These are phyloP conservation scores for Schizosaccharomyces octosporus DNA, from an alignment of 805 yeast species.

Conservation along the genomic window DNA sequence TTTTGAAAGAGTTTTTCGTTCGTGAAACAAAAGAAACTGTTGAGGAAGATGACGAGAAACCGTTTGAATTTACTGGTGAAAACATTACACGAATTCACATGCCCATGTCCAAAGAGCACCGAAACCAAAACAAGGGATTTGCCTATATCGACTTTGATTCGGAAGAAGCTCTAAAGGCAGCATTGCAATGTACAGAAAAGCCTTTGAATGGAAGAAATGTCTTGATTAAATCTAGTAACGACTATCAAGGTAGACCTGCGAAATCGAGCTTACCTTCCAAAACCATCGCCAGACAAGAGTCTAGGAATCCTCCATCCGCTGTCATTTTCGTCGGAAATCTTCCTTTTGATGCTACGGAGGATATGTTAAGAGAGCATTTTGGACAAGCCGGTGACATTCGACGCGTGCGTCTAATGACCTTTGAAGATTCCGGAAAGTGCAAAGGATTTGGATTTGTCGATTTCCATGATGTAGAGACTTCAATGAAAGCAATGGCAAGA, in stretches of 20 bases:
- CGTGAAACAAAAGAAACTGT: conserved; percentile 8
- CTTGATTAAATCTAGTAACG: conserved; percentile 55
- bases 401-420: conserved; percentile 84
- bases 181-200: conserved; percentile 43
- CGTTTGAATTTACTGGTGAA: conserved; percentile 15
- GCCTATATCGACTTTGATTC: conserved; percentile 67
- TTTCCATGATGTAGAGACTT: conserved; percentile 55
- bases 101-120: conserved; percentile 31
- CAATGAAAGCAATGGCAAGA: conserved; percentile 64
- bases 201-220: conserved; percentile 63
- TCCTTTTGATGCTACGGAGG: conserved; percentile 75
- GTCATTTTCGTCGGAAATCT: conserved; percentile 80
- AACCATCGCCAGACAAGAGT: conserved; percentile 14
- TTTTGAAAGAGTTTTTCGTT: conserved; percentile 36
- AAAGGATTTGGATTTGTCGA: conserved; percentile 90
- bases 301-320: conserved; percentile 39
- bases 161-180: conserved; percentile 33
- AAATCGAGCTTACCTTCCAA: conserved; percentile 16
- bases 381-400: conserved; percentile 75
- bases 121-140: conserved; percentile 40
- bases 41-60: conserved; percentile 12
- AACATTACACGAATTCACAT: conserved; percentile 56
- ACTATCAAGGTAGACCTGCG: conserved; percentile 72
- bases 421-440: conserved; percentile 84
- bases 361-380: conserved; percentile 53